Percentiles rank a stretch among this genome's conserved stretches.
These are phyloP conservation scores for Persicaria maculosa DNA, from an alignment of 148 eudicot genomes.

Conservation along the genomic window DNA sequence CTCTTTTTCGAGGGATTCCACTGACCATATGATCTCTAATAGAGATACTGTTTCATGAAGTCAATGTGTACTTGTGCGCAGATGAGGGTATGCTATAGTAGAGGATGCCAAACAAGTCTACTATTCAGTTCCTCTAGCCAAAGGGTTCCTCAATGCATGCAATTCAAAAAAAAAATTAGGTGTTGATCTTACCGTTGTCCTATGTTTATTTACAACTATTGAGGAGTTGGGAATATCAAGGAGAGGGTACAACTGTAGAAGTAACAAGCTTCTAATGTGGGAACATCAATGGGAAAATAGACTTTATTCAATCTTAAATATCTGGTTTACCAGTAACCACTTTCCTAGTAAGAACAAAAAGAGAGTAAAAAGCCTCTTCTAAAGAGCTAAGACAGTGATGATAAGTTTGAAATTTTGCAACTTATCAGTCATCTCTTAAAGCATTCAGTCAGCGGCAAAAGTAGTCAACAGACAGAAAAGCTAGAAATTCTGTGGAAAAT, in stretches of 20 bases:
- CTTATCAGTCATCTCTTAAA: background rate
- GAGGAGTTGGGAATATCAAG: background rate
- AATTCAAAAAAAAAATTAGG: background rate
- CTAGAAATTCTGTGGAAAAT: background rate
- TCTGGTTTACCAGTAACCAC: too few relatives aligned
- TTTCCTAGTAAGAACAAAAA: too few relatives aligned
- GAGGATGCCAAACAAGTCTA: background rate
- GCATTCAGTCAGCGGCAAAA: background rate
- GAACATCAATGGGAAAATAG: too few relatives aligned
- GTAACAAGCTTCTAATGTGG: background rate
- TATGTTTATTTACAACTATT: background rate
- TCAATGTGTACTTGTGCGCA: background rate
- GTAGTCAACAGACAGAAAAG: background rate
- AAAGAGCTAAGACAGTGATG: background rate
- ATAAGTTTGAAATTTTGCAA: background rate
- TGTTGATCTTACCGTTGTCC: background rate
- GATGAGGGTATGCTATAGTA: background rate
- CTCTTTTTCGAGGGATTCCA: too few relatives aligned
- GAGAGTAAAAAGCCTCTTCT: too few relatives aligned
- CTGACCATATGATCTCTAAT: too few relatives aligned
- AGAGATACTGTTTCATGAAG: background rate
- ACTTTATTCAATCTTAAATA: too few relatives aligned
- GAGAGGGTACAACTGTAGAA: too few relatives aligned
- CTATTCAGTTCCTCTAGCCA: background rate
- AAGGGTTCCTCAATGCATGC: background rate